Evolutionary conservation across 345 rosid genomes (phyloP), one percentile per base, ranked within the genome.

Genomic region (Brassica cretica): DNA sequence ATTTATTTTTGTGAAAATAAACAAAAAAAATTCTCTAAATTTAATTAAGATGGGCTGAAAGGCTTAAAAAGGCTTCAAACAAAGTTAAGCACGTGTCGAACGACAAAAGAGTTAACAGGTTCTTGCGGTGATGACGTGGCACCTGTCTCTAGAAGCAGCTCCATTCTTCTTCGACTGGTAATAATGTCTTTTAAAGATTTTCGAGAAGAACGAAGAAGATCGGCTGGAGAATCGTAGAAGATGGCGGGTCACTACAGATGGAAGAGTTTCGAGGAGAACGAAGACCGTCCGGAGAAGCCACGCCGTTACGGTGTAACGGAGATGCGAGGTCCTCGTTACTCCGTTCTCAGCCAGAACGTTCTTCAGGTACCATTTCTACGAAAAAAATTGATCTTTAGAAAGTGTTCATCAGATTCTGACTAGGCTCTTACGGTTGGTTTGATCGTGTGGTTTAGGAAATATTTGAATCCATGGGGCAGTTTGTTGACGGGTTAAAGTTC

Each of bases 211-310:
- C 67, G 5, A 35, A 35, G 5, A 35, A 35, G 29, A 35, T 64
- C 67, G 46, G 24, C 44, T 8, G 51, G 49, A 35, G 69, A 35
- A 65, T 8, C 67, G 14, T 64, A 24, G 71, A 33, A 75, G 53
- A 90, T 90, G 94, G 77, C 93, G 29, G 65, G 74, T 60, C 77
- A 77, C 51, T 90, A 87, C 73, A 51, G 75, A 37, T 95, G 94
- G 97, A 91, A 89, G 83, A 87, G 68, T 77, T 91, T 93, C 86
- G 85, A 85, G 32, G 93, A 87, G 71, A 88, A 92, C 74, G 97
- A 88, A 63, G 98, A 95, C 80, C 89, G 98, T 4, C 96, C 94
- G 1, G 97, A 95, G 81, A 95, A 95, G 81, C 98, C 98, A 41
- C 94, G 96, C 60, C 85, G 89, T 62, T 84, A 76, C 78, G 99